Evolutionary conservation across 2,329 filamentous ascomycete species (phyloP).

Genomic region (Amauroascus verrucosus): DNA sequence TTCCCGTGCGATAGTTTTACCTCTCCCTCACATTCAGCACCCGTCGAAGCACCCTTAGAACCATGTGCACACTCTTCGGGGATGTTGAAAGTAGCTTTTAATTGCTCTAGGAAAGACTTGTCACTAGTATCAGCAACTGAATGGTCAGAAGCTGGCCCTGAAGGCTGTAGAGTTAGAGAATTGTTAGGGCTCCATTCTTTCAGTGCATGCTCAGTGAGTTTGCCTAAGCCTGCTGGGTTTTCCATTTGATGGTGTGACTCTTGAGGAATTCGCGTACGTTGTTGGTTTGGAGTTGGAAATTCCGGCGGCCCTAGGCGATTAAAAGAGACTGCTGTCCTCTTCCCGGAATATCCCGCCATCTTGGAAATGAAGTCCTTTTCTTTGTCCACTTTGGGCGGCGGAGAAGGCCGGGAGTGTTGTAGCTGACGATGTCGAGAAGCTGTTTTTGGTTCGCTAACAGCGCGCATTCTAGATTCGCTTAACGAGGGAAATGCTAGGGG

Average conservation of each 20-base stretch:
- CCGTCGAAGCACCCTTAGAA: background rate
- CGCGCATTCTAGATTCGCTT: background rate
- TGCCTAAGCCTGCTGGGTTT: background rate
- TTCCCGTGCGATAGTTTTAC: background rate
- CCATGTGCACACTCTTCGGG: background rate
- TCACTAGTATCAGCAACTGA: background rate
- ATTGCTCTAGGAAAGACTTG: conserved; percentile 8
- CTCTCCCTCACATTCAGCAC: background rate
- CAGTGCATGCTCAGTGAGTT: background rate
- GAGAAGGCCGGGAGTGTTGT: background rate
- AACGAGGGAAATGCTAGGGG: background rate
- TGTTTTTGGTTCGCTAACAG: background rate
- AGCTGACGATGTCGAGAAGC: background rate
- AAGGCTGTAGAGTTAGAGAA: background rate
- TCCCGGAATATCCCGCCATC: background rate
- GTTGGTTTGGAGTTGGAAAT: background rate
- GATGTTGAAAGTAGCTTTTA: conserved; percentile 13
- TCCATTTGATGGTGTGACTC: background rate
- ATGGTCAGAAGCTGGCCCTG: background rate
- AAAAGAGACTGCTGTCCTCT: background rate
- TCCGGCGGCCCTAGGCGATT: background rate
- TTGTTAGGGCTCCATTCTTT: background rate
- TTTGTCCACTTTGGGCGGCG: background rate
- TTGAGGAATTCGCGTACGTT: background rate
- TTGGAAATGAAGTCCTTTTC: background rate